These are phyloP conservation scores for Cicer cuneatum DNA, from an alignment of 306 rosid genomes.

Conservation along the genomic window DNA sequence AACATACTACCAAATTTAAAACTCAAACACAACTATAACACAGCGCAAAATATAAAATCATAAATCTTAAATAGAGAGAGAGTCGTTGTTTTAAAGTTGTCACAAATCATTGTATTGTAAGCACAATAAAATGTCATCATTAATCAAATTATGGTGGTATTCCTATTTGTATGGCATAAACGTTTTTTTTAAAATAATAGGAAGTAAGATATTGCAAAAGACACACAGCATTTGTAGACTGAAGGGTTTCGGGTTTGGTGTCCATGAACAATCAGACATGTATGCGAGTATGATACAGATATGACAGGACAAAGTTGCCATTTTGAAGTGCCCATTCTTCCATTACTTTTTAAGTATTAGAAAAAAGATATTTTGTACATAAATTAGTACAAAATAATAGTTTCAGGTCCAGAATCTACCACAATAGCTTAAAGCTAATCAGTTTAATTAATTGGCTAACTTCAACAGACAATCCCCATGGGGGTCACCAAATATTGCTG, in stretches of 20 bases:
- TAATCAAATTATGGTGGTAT: neutral
- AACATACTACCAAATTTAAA: neutral
- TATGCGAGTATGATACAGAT: neutral
- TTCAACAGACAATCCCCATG: neutral
- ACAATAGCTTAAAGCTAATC: conserved; percentile 30
- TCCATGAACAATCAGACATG: neutral
- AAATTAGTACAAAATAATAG: neutral
- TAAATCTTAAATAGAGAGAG: neutral
- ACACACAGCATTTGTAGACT: neutral
- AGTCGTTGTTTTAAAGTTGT: neutral
- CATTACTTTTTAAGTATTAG: neutral
- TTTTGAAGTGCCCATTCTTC: neutral
- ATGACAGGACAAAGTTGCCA: neutral
- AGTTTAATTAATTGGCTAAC: conserved; percentile 5
- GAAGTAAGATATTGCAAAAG: neutral
- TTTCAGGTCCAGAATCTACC: neutral
- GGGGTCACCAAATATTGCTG: conserved; percentile 8
- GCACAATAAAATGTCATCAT: neutral
- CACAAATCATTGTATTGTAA: neutral
- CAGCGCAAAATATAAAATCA: neutral
- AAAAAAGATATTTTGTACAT: neutral
- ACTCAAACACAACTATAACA: neutral
- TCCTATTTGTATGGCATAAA: neutral
- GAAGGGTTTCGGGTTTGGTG: neutral
- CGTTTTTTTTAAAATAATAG: neutral